Base-by-base conservation (phyloP, 345 rosid species). In the Salix purpurea region DNA sequence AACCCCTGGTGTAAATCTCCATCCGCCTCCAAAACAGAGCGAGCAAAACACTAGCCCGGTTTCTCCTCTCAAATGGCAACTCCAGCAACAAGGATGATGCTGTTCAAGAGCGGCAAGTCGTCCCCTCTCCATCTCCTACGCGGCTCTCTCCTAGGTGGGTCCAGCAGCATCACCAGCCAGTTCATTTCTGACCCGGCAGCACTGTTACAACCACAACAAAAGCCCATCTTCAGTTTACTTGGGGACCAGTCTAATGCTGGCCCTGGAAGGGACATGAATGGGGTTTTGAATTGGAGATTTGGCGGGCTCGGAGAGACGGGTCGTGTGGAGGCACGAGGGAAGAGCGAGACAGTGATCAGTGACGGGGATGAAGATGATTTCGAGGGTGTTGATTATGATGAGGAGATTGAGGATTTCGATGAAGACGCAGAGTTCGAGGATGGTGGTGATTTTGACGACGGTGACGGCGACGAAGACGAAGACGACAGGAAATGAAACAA, bases 81-180 rank as follows among this genome's bases (percentile, higher is more conserved):
- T 9, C 24, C 68, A 69, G 68, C 74, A 1, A 69, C 74, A 11
- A 74, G 77, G 18, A 34, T 28, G 64, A 44, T 69, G 64, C 44
- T 78, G 12, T 68, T 61, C 37, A 68, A 58, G 32, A 73, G 15
- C 54, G 73, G 77, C 4, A 78, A 60, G 69, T 58, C 77, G 39
- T 69, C 68, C 28, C 70, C 81, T 13, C n/a, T 32, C 10, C 74
- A 44, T 11, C 54, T 46, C 14, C 74, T 78, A 62, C 74, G 74
- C 2, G 44, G 74, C 70, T 71, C 56, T n/a, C 36, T 68, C 19
- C 18, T 6, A 6, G 69, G 40, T 7, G 69, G 6, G 69, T 28
- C 42, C 10, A 30, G 18, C 6, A 30, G 5, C 39, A 30, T 28
- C 14, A 14, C 14, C 39, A 65, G 39, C 40, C 34, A 32, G 39